Base-by-base conservation (phyloP, 306 rosid genomes). In the Quercus variabilis region DNA sequence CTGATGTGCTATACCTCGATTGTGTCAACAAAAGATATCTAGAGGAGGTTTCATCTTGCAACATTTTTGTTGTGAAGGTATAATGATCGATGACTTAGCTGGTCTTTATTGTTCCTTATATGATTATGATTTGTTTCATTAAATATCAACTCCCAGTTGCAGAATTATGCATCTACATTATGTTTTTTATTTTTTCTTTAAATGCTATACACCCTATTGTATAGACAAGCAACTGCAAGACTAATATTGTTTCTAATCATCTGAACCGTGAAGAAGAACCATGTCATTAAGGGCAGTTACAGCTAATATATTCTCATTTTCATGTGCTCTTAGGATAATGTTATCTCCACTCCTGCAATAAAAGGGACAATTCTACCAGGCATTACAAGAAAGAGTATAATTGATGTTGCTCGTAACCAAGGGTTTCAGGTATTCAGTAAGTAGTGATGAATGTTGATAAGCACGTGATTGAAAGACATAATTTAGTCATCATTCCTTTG, bases 41-140 rank as follows among this genome's bases (percentile, higher is more conserved):
- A 73, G 99, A 96, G 89, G 99, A 95, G 93, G 99, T 95, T 80
- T 95, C 98, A 62, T 91, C 92, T n/a, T 93, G 94, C 87, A 95
- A 95, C 81, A 91, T 96, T 82, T 96, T 96, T 86, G 93, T 96
- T 80, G 98, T 96, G 56, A 96, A 96, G 99, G 99, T 93, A 90
- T 63, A 74, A 23, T 75, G 68, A 41, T 65, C 56, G 9, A 68
- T 13, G 21, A 63, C 77, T 56, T 21, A 38, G 75, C 80, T 26
- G 58, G 77, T 62, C 69, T 75, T 76, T 73, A 57, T 13, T 51
- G 60, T 71, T 13, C 41, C 71, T 41, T 9, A 30, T 64, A 64
- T 64, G 19, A 31, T 15, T 19, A 51, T 41, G 35, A 52, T 68
- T 49, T 35, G 0, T 30, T 8, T 65, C 11, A 46, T 64, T 72